Conservation (phyloP, 148 eudicot species). For the Diospyros lotus region DNA sequence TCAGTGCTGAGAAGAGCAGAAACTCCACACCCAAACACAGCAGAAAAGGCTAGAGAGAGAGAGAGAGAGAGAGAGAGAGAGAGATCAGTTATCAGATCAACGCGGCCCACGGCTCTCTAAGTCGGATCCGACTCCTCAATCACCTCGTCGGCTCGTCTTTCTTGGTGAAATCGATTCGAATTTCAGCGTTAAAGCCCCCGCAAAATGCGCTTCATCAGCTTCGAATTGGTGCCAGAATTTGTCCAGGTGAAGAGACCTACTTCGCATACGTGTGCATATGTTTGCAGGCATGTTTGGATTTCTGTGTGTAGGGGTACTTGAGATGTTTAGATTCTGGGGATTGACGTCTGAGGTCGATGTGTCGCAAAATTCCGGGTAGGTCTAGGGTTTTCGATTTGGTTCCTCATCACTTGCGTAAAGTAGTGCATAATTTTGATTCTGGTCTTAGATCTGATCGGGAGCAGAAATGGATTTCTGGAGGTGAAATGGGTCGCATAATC, state of each 20-base stretch:
- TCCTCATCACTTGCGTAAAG: not conserved
- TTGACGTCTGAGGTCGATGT: not conserved
- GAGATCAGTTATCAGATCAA: not conserved
- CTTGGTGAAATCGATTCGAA: not conserved
- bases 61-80: not conserved
- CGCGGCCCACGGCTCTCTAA: not conserved
- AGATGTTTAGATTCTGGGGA: not conserved
- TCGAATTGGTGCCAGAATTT: not conserved
- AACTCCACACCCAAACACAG: not conserved
- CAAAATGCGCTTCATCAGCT: not conserved
- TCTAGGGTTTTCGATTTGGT: not conserved
- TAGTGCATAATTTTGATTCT: not conserved
- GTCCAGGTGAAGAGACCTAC: constrained; percentile 2
- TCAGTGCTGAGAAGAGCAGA: not conserved
- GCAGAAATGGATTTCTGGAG: not conserved
- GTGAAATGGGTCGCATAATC: not conserved
- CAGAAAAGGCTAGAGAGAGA: too few relatives aligned
- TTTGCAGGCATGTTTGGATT: not conserved
- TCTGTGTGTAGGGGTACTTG: not conserved
- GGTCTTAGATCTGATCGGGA: not conserved
- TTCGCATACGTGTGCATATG: not conserved
- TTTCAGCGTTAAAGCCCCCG: not conserved
- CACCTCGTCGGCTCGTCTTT: not conserved
- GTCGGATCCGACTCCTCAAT: constrained; percentile 6
- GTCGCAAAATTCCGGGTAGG: not conserved